A percentile compares a stretch with the other conserved stretches of the same genome.
Evolutionary conservation across 768 basidiomycete genomes (phyloP).

Genomic region (Brasilioporus rufonigricans): DNA sequence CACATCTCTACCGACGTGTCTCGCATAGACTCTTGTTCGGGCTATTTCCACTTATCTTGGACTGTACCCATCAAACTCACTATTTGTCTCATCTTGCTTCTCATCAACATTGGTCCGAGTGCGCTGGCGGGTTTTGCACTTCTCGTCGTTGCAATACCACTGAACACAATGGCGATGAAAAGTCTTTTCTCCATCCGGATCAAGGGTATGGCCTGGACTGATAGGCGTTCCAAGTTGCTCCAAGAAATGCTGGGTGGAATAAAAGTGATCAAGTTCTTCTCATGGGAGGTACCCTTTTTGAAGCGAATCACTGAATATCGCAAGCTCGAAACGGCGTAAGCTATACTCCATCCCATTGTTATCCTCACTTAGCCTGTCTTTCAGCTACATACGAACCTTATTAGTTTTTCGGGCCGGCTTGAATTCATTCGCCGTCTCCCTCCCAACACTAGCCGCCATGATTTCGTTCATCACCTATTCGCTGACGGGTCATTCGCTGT

Average conservation of each 20-base stretch:
- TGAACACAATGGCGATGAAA: constrained; percentile 74
- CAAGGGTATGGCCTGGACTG: constrained; percentile 85
- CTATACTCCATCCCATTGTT: background rate
- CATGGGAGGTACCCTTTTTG: constrained; percentile 84
- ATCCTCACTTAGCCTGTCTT: background rate
- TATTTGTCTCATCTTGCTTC: constrained; percentile 71
- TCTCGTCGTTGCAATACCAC: constrained; percentile 71
- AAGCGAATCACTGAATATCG: constrained; percentile 69
- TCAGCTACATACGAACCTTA: constrained; percentile 62
- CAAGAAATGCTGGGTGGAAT: constrained; percentile 89
- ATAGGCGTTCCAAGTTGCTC: constrained; percentile 83
- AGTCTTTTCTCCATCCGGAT: constrained; percentile 53
- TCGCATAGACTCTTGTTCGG: constrained; percentile 83
- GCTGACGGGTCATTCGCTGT: constrained; percentile 60
- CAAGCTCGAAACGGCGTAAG: constrained; percentile 63
- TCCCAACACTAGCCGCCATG: constrained; percentile 80
- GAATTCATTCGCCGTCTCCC: constrained; percentile 65
- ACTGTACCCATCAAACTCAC: constrained; percentile 72
- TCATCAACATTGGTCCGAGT: constrained; percentile 66
- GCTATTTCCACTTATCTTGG: constrained; percentile 82
- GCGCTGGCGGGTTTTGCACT: constrained; percentile 56
- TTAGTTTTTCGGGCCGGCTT: constrained; percentile 64
- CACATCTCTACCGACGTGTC: constrained; percentile 95
- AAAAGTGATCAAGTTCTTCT: constrained; percentile 91
- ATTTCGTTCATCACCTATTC: constrained; percentile 76